Percentiles rank a stretch among this genome's conserved stretches.
Conservation (phyloP, 805 yeast species). For the Saturnispora zaruensis region DNA sequence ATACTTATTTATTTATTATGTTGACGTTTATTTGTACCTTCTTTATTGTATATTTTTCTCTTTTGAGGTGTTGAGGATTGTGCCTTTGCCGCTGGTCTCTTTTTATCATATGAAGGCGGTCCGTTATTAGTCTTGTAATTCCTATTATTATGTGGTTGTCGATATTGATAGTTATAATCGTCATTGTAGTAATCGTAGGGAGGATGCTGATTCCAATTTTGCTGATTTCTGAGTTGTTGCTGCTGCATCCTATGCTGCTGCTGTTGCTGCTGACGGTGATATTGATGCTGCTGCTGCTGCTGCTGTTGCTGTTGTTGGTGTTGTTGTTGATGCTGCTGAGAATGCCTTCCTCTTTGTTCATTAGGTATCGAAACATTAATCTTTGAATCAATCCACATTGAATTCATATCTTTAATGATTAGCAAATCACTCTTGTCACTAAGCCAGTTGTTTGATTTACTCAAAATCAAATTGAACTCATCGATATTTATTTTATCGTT, state of each 20-base stretch:
- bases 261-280: background rate
- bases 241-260: background rate
- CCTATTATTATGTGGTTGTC: background rate
- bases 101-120: background rate
- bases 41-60: background rate
- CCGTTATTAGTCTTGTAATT: background rate
- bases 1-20: background rate
- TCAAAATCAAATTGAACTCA: constrained; percentile 28
- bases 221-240: background rate
- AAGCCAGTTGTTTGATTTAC: constrained; percentile 13
- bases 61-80: background rate
- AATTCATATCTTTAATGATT: constrained; percentile 5
- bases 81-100: background rate
- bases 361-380: constrained; percentile 5
- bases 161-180: background rate
- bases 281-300: background rate
- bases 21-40: background rate
- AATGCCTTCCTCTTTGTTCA: background rate
- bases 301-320: background rate
- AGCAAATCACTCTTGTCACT: constrained; percentile 4
- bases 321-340: background rate
- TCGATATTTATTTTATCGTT: constrained; percentile 14
- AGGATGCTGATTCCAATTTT: background rate
- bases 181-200: background rate
- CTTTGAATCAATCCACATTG: constrained; percentile 7